Percentiles rank a stretch among this genome's conserved stretches.
Evolutionary conservation across 305 asterid species (phyloP).

Genomic region (Solanum chacoense): DNA sequence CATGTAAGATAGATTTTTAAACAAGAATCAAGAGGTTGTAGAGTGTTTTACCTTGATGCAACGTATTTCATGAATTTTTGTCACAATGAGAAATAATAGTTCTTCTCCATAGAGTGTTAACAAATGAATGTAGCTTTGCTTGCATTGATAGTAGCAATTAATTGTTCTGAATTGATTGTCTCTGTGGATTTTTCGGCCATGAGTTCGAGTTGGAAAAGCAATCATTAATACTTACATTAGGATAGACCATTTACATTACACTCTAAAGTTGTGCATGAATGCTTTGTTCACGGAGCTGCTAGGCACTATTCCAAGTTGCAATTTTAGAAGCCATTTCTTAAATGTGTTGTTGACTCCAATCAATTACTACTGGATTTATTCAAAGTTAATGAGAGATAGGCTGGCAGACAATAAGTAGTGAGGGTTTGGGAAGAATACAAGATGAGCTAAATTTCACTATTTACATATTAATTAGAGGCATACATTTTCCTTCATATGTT

Average conservation of each 20-base stretch:
- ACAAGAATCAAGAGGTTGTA: too few relatives aligned
- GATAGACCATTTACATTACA: not conserved
- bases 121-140: too few relatives aligned
- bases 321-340: not conserved
- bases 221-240: not conserved
- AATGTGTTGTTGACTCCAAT: not conserved
- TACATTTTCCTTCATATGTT: not conserved
- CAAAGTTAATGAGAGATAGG: not conserved
- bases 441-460: not conserved
- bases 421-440: not conserved
- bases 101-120: too few relatives aligned
- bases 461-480: too few relatives aligned
- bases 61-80: too few relatives aligned
- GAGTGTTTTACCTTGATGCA: too few relatives aligned
- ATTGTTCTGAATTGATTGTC: not conserved
- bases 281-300: not conserved
- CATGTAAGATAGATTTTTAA: too few relatives aligned
- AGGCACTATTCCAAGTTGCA: not conserved
- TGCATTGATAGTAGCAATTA: too few relatives aligned
- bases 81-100: too few relatives aligned
- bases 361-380: not conserved
- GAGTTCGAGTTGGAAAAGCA: not conserved
- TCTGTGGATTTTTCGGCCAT: not conserved
- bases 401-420: not conserved
- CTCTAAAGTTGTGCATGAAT: not conserved